Base-by-base conservation (phyloP, 2,329 filamentous ascomycete genomes). In the Emmonsiellopsis sp. region DNA sequence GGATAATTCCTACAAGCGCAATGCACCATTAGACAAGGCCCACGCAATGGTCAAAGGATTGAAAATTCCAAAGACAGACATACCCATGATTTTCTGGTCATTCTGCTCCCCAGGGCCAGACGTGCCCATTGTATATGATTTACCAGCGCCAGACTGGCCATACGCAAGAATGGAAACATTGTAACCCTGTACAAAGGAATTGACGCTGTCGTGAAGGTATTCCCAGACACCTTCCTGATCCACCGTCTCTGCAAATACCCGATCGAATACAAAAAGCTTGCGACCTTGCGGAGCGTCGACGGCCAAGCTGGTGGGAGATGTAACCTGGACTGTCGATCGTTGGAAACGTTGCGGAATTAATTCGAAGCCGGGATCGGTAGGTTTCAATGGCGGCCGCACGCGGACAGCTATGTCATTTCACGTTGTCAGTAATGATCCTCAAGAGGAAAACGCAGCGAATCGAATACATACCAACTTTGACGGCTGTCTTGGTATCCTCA, bases 61-160 rank as follows among this genome's bases (percentile, higher is more conserved):
- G 40, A 65, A 13, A 52, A 54, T 33, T 43, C 45, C 49, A 33
- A 42, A 54, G 50, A 45, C 9, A 47, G 51, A 34, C 86, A 70
- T 79, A 93, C 89, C 90, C 87, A 92, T 93, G 33, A 82, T 71
- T 6, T 85, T 80, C 33, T 77, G 60, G 62, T 92, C 79, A 31
- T 75, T 77, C 64, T 94, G 86, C 63, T 96, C 91, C 21, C 71
- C 71, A 2, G 91, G 88, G 4, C 90, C 90, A 0, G 92, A 90
- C 0, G 93, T 98, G 54, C 93, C 93, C 93, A 98, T 98, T 0
- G 93, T 98, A 68, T 95, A 97, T 2, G 92, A 97, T 74, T 98
- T 98, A 62, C 93, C 93, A 9, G 93, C 90, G 53, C 93, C 93
- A 32, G 93, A 98, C 75, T 98, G 93, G 60, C 93, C 93, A 65